Evolutionary conservation across 148 eudicot species (phyloP), one percentile per base, ranked within the genome.

Genomic region (Arbutus unedo): DNA sequence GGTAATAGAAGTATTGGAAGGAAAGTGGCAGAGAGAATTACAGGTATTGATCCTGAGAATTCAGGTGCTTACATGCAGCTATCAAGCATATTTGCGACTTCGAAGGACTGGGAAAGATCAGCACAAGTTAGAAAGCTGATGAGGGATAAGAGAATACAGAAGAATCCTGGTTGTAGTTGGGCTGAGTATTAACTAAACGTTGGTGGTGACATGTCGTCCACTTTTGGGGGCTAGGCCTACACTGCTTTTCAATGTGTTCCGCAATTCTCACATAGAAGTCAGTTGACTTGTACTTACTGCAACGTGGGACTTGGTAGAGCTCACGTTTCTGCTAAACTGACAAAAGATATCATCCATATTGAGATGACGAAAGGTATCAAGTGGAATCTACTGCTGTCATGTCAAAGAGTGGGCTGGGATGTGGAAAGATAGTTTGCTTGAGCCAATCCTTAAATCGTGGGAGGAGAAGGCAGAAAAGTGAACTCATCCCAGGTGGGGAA

Each of bases 301-400:
- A 31, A 31, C 38, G 38, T 31, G 38, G 38, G 38, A 31, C 38
- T 31, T 31, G 38, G 38, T 31, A 31, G 38, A 31, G 1, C 83
- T 45, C 92, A 88, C 82, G 87, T 96, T 81, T 80, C 90, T 77
- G 93, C 89, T 60, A 92, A 89, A 84, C 86, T 96, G 90, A 96
- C 98, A 76, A 92, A 85, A 79, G 99, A 96, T 85, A 96, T 90
- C 97, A 90, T 79, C 99, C 97, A 51, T 97, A 94, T 79, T 93
- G 98, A 87, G 92, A 88, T 48, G 99, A 94, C 85, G 99, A 96
- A 82, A 92, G 89, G 84, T 86, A 88, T 23, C 87, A 97, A 80
- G 98, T 96, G 51, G 98, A 94, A 89, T 88, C 89, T 79, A 89
- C 93, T 86, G 99, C 98, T 78, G 99, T 73, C 83, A 90, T 89